Percentiles rank a stretch among this genome's conserved stretches.
phyloP scores from a whole-genome alignment of 2,329 filamentous ascomycete genomes.

The Emergomyces orientalis region DNA sequence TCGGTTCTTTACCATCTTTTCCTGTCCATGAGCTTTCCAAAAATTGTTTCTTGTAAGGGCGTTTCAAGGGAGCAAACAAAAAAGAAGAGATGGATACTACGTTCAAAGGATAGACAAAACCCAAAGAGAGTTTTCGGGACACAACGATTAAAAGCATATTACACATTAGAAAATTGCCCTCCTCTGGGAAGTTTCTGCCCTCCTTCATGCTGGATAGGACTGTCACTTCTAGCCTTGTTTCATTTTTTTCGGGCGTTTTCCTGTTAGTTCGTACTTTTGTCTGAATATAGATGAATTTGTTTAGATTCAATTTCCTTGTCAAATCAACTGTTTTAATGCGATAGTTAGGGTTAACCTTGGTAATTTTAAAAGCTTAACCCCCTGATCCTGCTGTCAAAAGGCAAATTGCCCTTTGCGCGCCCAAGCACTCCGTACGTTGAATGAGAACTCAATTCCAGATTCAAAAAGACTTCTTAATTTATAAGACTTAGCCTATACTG shows the following conservation, averaged over 20 bases:
- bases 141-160: not conserved
- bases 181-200: not conserved
- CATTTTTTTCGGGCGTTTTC: not conserved
- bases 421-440: too few relatives aligned
- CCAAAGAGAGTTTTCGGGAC: not conserved
- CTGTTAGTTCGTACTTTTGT: not conserved
- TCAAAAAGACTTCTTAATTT: too few relatives aligned
- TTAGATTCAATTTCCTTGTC: not conserved
- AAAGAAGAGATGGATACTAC: not conserved
- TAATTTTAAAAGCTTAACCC: not conserved
- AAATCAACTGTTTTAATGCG: too few relatives aligned
- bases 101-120: not conserved
- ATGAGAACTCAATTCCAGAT: too few relatives aligned
- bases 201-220: not conserved
- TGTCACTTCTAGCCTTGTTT: not conserved
- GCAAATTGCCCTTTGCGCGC: not conserved
- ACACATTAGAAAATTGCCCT: not conserved
- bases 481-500: too few relatives aligned
- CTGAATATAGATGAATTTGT: not conserved
- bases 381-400: not conserved
- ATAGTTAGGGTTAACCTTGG: too few relatives aligned
- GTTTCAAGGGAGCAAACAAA: not conserved
- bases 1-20: not conserved
- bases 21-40: not conserved
- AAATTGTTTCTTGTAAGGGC: not conserved